Evolutionary conservation across 805 yeast species (phyloP), one percentile per base, ranked within the genome.

Genomic region (Myxozyma vanderwaltii): DNA sequence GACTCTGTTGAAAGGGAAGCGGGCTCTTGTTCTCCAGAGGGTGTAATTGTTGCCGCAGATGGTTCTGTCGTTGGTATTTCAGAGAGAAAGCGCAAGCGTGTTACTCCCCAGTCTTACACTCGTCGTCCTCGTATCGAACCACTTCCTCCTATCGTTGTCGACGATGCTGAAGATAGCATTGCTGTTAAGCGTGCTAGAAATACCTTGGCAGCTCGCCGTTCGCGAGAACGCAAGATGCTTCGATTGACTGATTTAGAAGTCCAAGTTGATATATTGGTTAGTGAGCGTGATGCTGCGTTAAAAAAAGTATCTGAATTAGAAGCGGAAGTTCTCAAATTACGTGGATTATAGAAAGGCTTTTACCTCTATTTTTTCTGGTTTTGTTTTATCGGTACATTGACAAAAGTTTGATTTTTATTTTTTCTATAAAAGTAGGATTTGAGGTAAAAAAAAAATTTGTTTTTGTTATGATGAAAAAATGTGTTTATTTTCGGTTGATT

Each of bases 151-250:
- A 79, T 90, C 61, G 80, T 81, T 46, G 68, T 76, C 39, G 76
- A 80, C 45, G 80, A 80, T 46, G 72, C 77, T 26, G 75, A 72
- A 50, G 96, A 91, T 73, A 82, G 86, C n/a, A 81, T 81, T 58
- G 82, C 89, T 47, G 73, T 88, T 69, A 92, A 92, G 78, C 86
- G 98, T 72, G 98, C 98, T 7, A 86, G 92, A 75, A 92, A 94
- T 81, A 92, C 92, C n/a, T 75, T 85, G 50, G 96, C 91, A 72
- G 97, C 98, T 67, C 84, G 98, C 74, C 82, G 97, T 72, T 91
- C 97, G 35, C 81, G 98, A 69, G 96, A 96, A 35, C 84, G 96
- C 73, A 90, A 91, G 75, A 85, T 88, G 85, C 88, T 88, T 73
- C 83, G 96, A 74, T 88, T 91, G 89, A 69, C 75, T 61, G 92